Conservation (phyloP, 1,284 basidiomycete genomes). For the Trametes polyzona region DNA sequence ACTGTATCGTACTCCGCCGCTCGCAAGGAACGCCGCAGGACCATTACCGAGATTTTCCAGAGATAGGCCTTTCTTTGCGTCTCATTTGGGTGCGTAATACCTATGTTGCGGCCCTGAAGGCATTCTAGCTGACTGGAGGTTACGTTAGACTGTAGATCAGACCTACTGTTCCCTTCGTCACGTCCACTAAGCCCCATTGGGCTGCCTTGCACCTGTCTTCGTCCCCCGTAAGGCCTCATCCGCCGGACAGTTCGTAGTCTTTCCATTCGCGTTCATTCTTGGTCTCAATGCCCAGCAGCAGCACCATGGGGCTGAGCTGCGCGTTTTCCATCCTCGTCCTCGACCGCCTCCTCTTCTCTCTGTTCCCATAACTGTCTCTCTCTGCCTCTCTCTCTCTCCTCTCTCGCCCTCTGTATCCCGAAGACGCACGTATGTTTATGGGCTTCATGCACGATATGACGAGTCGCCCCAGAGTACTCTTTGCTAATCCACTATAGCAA, state of each 20-base stretch:
- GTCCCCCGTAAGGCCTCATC: conserved; percentile 5
- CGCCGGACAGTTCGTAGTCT: conserved; percentile 20
- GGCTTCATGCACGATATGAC: conserved; percentile 35
- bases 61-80: conserved; percentile 22
- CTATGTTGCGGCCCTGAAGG: background rate
- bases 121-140: background rate
- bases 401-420: conserved; percentile 23
- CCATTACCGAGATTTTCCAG: conserved; percentile 53
- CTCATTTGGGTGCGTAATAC: conserved; percentile 9
- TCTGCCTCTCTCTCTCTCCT: conserved; percentile 3
- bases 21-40: conserved; percentile 49
- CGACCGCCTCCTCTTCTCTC: conserved; percentile 4
- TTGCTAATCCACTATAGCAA: conserved; percentile 35
- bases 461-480: conserved; percentile 30
- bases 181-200: background rate
- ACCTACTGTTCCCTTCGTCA: background rate
- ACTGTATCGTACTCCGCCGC: conserved; percentile 42
- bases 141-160: conserved; percentile 24
- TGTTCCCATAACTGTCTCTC: conserved; percentile 10
- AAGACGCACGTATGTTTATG: conserved; percentile 33
- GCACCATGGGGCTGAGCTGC: conserved; percentile 8
- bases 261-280: conserved; percentile 22
- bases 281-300: conserved; percentile 14
- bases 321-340: background rate
- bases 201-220: conserved; percentile 1